Percentiles rank a stretch among this genome's conserved stretches.
phyloP scores from a whole-genome alignment of 768 basidiomycete genomes.

The Panus rudis region DNA sequence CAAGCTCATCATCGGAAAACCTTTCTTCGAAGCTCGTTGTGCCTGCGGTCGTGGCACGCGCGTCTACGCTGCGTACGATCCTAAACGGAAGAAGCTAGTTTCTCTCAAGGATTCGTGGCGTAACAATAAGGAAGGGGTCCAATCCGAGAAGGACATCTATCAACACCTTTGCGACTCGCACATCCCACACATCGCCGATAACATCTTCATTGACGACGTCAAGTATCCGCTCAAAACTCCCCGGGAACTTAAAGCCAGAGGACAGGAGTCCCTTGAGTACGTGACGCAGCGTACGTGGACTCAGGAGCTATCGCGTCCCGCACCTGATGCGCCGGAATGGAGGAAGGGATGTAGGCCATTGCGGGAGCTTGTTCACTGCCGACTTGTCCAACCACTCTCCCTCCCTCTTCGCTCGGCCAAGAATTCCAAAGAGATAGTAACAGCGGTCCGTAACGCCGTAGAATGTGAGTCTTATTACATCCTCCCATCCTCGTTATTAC shows the following conservation, averaged over 20 bases:
- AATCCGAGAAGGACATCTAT: too few relatives aligned
- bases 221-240: too few relatives aligned
- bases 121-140: too few relatives aligned
- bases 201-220: neutral
- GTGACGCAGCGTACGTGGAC: neutral
- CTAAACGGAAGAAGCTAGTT: neutral
- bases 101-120: slow-evolving; percentile 5
- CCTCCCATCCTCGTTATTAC: too few relatives aligned
- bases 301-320: neutral
- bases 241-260: too few relatives aligned
- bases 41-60: too few relatives aligned
- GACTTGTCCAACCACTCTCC: slow-evolving; percentile 5
- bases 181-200: too few relatives aligned
- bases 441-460: slow-evolving; percentile 4
- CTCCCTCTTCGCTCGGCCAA: slow-evolving; percentile 1
- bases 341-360: too few relatives aligned
- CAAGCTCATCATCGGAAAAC: neutral
- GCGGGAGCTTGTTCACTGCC: slow-evolving; percentile 1
- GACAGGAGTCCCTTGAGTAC: too few relatives aligned
- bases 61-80: too few relatives aligned
- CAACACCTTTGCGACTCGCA: too few relatives aligned
- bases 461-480: slow-evolving; percentile 3
- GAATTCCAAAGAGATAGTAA: slow-evolving; percentile 2
- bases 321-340: too few relatives aligned
- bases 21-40: neutral